These are phyloP conservation scores for Kalanchoe fedtschenkoi DNA, from an alignment of 164 flowering plant genomes.

Conservation along the genomic window DNA sequence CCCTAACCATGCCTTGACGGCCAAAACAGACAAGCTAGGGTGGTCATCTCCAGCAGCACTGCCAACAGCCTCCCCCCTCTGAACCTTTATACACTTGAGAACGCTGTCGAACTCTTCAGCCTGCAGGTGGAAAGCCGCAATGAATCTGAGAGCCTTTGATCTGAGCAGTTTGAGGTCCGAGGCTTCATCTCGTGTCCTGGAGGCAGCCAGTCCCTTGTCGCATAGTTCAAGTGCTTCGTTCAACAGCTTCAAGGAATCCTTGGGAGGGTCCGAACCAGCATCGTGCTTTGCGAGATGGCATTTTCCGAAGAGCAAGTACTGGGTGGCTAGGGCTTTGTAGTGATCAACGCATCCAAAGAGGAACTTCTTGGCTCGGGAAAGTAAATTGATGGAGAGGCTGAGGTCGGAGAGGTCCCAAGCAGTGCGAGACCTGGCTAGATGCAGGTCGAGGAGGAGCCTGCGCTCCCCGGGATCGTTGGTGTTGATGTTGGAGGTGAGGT, in stretches of 20 bases:
- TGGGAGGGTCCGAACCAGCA: slow-evolving; percentile 8
- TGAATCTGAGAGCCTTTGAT: slow-evolving; percentile 61
- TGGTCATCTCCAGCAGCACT: slow-evolving; percentile 37
- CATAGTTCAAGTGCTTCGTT: slow-evolving; percentile 71
- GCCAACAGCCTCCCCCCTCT: slow-evolving; percentile 42
- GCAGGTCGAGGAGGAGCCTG: slow-evolving; percentile 42
- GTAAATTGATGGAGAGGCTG: slow-evolving; percentile 47
- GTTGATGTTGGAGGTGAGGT: slow-evolving; percentile 41
- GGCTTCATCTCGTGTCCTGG: slow-evolving; percentile 33
- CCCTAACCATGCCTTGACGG: slow-evolving; percentile 92
- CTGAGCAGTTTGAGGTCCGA: slow-evolving; percentile 33
- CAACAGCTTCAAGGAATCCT: slow-evolving; percentile 66
- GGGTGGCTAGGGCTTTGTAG: slow-evolving; percentile 42
- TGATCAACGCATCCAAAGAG: slow-evolving; percentile 48
- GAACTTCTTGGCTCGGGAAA: slow-evolving; percentile 51
- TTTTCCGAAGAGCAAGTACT: slow-evolving; percentile 66
- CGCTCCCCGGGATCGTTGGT: slow-evolving; percentile 39
- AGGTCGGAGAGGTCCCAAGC: slow-evolving; percentile 73
- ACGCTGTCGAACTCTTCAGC: slow-evolving; percentile 76
- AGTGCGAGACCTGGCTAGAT: slow-evolving; percentile 45
- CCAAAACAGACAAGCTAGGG: slow-evolving; percentile 69
- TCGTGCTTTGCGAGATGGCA: slow-evolving; percentile 27
- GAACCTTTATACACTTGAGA: slow-evolving; percentile 69
- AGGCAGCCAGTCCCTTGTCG: slow-evolving; percentile 56
- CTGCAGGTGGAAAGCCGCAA: slow-evolving; percentile 81